Conservation (phyloP, 129 eudicot species). For the Deinandra increscens region DNA sequence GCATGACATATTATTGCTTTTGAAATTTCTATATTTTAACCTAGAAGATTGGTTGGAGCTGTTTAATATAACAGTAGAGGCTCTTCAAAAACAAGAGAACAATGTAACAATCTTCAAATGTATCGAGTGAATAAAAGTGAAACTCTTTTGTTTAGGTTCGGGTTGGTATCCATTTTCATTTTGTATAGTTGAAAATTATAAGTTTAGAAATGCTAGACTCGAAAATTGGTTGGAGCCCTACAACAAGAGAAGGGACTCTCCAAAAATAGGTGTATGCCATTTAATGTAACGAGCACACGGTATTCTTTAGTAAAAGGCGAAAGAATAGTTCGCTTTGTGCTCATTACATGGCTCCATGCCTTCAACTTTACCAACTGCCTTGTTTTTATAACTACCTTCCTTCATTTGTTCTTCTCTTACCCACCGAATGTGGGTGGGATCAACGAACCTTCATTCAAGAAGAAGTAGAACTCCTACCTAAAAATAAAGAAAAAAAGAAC, state of each 20-base stretch:
- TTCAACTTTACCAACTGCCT: neutral
- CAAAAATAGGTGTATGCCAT: slow-evolving; percentile 23
- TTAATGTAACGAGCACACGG: slow-evolving; percentile 51
- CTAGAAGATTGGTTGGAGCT: neutral
- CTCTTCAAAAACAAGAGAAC: slow-evolving; percentile 51
- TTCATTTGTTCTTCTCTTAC: no score
- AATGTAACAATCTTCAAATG: no score
- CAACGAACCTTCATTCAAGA: no score
- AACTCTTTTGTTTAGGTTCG: no score
- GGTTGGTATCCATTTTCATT: no score
- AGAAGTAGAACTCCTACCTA: no score
- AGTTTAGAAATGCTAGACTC: neutral
- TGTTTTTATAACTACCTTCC: neutral
- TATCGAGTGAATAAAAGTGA: no score
- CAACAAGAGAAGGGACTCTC: neutral
- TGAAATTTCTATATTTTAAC: no score
- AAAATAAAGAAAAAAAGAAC: no score
- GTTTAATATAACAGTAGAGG: no score
- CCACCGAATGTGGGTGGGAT: neutral
- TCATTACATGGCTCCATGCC: slow-evolving; percentile 40
- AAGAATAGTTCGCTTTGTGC: slow-evolving; percentile 86
- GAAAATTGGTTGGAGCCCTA: neutral
- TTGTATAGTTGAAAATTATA: no score
- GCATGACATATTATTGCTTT: no score
- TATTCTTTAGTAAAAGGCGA: slow-evolving; percentile 98